These are phyloP conservation scores for Thielaviopsis ethacetica DNA, from an alignment of 2,329 filamentous ascomycete species.

Conservation along the genomic window DNA sequence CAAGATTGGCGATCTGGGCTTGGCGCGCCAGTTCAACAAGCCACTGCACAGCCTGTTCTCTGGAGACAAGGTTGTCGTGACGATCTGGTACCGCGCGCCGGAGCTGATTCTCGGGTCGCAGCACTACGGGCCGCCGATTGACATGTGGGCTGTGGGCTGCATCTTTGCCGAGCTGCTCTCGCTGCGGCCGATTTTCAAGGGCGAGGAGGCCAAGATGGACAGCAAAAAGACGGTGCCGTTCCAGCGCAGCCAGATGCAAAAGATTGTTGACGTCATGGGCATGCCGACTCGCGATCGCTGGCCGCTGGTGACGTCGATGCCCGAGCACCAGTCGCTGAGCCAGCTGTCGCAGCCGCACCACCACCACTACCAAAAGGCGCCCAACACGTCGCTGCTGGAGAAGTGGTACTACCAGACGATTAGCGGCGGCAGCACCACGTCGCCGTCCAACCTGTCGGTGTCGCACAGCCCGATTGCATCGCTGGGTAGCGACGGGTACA, in stretches of 20 bases:
- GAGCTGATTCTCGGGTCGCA: conserved; percentile 80
- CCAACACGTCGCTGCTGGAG: conserved; percentile 41
- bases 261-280: conserved; percentile 93
- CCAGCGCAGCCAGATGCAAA: conserved; percentile 96
- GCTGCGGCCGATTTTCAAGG: conserved; percentile 89
- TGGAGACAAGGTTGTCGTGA: conserved; percentile 96
- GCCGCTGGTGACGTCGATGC: conserved; percentile 72
- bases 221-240: conserved; percentile 95
- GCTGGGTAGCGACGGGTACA: conserved; percentile 62
- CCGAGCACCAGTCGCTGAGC: conserved; percentile 59
- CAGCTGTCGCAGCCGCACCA: conserved; percentile 17
- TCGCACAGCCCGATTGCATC: conserved; percentile 31
- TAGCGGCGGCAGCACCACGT: conserved; percentile 36
- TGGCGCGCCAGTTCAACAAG: conserved; percentile 87
- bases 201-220: conserved; percentile 98
- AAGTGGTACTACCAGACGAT: conserved; percentile 65
- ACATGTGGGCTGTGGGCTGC: conserved; percentile 94
- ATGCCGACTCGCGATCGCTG: conserved; percentile 77
- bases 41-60: conserved; percentile 80
- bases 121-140: conserved; percentile 95
- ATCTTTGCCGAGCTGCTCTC: conserved; percentile 92
- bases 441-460: conserved; percentile 26
- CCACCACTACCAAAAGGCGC: conserved; percentile 17
- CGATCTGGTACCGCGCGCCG: conserved; percentile 95
- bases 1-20: conserved; percentile 84